Conservation (phyloP, 2,329 filamentous ascomycete species). For the Sclerotiophoma versabilis region DNA sequence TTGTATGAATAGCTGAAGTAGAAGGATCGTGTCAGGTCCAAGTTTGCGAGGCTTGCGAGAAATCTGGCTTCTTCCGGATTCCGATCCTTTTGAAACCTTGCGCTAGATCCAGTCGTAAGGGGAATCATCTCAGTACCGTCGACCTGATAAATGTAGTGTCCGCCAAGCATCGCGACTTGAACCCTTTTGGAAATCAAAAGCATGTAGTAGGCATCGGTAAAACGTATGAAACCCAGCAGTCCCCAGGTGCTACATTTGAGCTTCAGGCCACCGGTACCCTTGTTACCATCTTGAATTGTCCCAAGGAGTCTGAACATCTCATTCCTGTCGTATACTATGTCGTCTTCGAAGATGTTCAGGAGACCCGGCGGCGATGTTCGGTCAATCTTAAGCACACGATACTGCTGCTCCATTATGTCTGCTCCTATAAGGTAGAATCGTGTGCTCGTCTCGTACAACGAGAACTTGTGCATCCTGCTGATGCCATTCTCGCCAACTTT, state of each 20-base stretch:
- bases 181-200: conserved; percentile 93
- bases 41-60: conserved; percentile 84
- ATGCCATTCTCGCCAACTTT: conserved; percentile 54
- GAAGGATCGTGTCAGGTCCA: conserved; percentile 89
- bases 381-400: conserved; percentile 93
- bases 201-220: conserved; percentile 98
- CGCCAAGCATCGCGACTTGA: conserved; percentile 93
- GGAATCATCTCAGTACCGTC: conserved; percentile 93
- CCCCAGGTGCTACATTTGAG: conserved; percentile 93
- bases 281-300: conserved; percentile 94
- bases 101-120: conserved; percentile 72
- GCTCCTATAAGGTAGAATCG: conserved; percentile 94
- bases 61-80: conserved; percentile 92
- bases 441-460: conserved; percentile 93
- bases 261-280: conserved; percentile 85
- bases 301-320: conserved; percentile 94
- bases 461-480: conserved; percentile 87
- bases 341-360: conserved; percentile 88
- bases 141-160: conserved; percentile 94
- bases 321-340: conserved; percentile 88
- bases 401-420: conserved; percentile 86
- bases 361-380: conserved; percentile 81
- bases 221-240: conserved; percentile 90
- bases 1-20: conserved; percentile 99
- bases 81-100: conserved; percentile 76